Conservation (phyloP, 208 protist species). For the Trypanosoma mega region DNA sequence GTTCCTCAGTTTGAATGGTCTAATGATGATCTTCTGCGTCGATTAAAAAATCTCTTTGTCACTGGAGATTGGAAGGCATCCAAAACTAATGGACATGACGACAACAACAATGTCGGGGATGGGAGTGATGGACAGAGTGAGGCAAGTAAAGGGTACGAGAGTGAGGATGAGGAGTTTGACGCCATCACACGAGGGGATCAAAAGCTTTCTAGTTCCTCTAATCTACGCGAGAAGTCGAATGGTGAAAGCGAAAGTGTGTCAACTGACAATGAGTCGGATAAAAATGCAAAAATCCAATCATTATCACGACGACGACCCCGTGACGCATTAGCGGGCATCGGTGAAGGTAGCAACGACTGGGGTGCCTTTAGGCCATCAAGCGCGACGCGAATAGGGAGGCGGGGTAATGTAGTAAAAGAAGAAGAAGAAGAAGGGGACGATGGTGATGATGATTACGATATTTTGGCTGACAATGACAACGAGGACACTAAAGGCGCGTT, state of each 20-base stretch:
- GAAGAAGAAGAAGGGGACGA: slow-evolving; percentile 6
- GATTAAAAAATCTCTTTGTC: slow-evolving; percentile 94
- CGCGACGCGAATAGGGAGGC: not conserved
- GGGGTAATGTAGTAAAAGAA: slow-evolving; percentile 4
- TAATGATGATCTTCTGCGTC: slow-evolving; percentile 41
- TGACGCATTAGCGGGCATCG: slow-evolving; percentile 36
- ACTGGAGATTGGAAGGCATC: slow-evolving; percentile 91
- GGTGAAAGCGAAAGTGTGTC: not conserved
- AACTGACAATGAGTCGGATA: not conserved
- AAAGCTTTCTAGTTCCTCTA: slow-evolving; percentile 18
- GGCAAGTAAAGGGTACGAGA: slow-evolving; percentile 80
- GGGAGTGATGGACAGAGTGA: slow-evolving; percentile 28
- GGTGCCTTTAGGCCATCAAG: slow-evolving; percentile 22
- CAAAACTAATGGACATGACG: slow-evolving; percentile 31
- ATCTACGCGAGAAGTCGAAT: slow-evolving; percentile 30
- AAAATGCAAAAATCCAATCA: not conserved
- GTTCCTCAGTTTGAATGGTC: slow-evolving; percentile 55
- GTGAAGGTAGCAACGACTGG: slow-evolving; percentile 18
- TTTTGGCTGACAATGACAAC: slow-evolving; percentile 53
- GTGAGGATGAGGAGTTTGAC: slow-evolving; percentile 86
- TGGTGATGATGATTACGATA: slow-evolving; percentile 56
- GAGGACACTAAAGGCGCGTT: slow-evolving; percentile 28
- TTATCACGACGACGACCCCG: not conserved
- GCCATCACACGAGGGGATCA: slow-evolving; percentile 59
- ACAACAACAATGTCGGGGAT: slow-evolving; percentile 50